Percentiles rank a stretch among this genome's conserved stretches.
phyloP scores from a whole-genome alignment of 1,284 basidiomycete species.

The Puccinia brachypodii region DNA sequence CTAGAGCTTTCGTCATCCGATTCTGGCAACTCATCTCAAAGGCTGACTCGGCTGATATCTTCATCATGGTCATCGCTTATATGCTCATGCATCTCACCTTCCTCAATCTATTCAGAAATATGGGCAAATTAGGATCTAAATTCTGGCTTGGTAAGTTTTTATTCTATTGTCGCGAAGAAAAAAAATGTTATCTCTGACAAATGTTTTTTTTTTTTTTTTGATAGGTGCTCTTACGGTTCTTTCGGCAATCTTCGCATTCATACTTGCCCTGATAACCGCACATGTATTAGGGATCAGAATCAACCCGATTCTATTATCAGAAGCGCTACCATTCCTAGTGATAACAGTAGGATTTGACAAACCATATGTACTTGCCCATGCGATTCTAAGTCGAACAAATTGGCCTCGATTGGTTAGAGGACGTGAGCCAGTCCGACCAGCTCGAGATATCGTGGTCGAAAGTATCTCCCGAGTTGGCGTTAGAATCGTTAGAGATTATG shows the following conservation, averaged over 20 bases:
- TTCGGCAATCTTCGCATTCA: slow-evolving; percentile 81
- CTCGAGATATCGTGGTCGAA: slow-evolving; percentile 74
- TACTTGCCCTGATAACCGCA: slow-evolving; percentile 81
- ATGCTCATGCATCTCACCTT: slow-evolving; percentile 95
- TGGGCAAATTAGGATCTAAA: slow-evolving; percentile 74
- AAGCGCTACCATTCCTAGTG: slow-evolving; percentile 94
- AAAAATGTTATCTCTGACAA: slow-evolving; percentile 49
- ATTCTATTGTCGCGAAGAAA: not conserved
- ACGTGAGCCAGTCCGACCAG: slow-evolving; percentile 56
- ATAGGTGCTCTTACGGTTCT: slow-evolving; percentile 75
- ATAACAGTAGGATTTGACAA: slow-evolving; percentile 99
- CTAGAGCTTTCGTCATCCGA: slow-evolving; percentile 72
- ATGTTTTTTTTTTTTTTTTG: not conserved
- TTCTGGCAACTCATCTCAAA: slow-evolving; percentile 85
- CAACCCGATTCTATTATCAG: slow-evolving; percentile 87
- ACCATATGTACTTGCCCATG: slow-evolving; percentile 83
- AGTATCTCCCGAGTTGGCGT: slow-evolving; percentile 76
- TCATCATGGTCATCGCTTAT: slow-evolving; percentile 92
- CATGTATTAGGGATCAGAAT: slow-evolving; percentile 80
- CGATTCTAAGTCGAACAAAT: slow-evolving; percentile 84
- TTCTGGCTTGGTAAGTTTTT: slow-evolving; percentile 70
- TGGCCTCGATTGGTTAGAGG: slow-evolving; percentile 58
- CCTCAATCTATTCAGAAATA: slow-evolving; percentile 81
- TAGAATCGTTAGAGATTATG: slow-evolving; percentile 86
- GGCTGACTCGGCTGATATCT: slow-evolving; percentile 92